These are phyloP conservation scores for Penicillium robsamsonii DNA, from an alignment of 495 filamentous ascomycete species.

Conservation along the genomic window DNA sequence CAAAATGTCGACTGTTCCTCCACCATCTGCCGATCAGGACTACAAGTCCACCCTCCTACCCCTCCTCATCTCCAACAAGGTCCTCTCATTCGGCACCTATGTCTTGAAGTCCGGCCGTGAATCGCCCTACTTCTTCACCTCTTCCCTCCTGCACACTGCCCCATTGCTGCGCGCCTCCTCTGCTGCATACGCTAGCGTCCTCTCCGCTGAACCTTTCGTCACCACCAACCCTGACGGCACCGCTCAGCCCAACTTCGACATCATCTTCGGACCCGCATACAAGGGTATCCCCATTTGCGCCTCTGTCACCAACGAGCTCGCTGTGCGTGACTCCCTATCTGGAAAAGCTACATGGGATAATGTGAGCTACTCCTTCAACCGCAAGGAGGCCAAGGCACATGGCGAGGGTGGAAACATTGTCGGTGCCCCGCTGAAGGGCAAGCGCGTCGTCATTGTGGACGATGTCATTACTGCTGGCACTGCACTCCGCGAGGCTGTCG, in stretches of 20 bases:
- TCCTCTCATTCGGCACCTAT: slow-evolving; percentile 86
- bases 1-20: slow-evolving; percentile 26
- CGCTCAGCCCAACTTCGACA: slow-evolving; percentile 36
- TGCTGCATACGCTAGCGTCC: slow-evolving; percentile 75
- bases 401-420: slow-evolving; percentile 92
- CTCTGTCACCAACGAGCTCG: slow-evolving; percentile 66
- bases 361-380: slow-evolving; percentile 82
- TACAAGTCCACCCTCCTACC: slow-evolving; percentile 70
- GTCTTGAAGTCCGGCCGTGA: slow-evolving; percentile 86
- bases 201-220: slow-evolving; percentile 49
- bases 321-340: slow-evolving; percentile 54
- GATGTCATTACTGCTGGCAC: slow-evolving; percentile 96
- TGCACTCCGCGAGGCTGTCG: slow-evolving; percentile 85
- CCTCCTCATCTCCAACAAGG: slow-evolving; percentile 66
- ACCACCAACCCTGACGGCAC: slow-evolving; percentile 34
- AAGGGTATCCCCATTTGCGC: slow-evolving; percentile 91
- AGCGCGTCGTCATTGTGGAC: slow-evolving; percentile 85
- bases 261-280: slow-evolving; percentile 76
- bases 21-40: slow-evolving; percentile 36
- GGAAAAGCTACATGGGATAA: slow-evolving; percentile 39
- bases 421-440: slow-evolving; percentile 77
- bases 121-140: slow-evolving; percentile 99
- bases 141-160: slow-evolving; percentile 77
- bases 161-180: slow-evolving; percentile 70
- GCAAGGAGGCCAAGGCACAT: slow-evolving; percentile 92